Base-by-base conservation (phyloP, 2,329 filamentous ascomycete genomes). In the Neocucurbitaria cava region DNA sequence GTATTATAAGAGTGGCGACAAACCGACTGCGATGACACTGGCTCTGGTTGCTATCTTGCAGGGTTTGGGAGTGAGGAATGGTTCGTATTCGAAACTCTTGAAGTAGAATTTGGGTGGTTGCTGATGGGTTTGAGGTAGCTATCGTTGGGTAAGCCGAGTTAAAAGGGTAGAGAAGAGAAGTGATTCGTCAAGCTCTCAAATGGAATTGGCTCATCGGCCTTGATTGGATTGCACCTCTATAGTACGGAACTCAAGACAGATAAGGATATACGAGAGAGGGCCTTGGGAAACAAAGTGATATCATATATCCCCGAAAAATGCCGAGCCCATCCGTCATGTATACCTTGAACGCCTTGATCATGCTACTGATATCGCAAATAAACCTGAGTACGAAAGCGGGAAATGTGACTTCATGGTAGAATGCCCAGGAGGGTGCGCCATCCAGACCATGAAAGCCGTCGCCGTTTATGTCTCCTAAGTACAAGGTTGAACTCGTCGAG, bases 1-100 rank as follows among this genome's bases (percentile, higher is more conserved):
- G 11, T 69, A 69, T 31, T 60, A 57, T 44, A 64, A 55, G 38
- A 59, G 61, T 5, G 69, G 69, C 1, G 70, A 73, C 28, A 70
- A 59, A 41, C 58, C 63, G 6, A 70, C 67, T 11, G 69, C 58
- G 7, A 43, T 56, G 1, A 64, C 62, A 2, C 41, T 74, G 40
- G 54, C 54, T 4, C 35, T 61, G 13, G 67, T 66, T 18, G 69
- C 61, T n/a, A 44, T 68, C 24, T 18, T 74, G 46, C 70, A 73
- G 46, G 65, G 59, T 3, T 30, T 69, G 11, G 67, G 65, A 7
- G 65, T 63, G 13, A 65, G 52, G 48, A 54, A 60, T 39, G 61
- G 56, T 36, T 64, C 54, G 54, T 64, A 64, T 39, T 58, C 59
- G 33, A 59, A 48, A 41, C 50, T 62, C 35, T 13, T 40, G 0